These are phyloP conservation scores for Cucurbita pepo DNA, from an alignment of 306 rosid genomes.

Conservation along the genomic window DNA sequence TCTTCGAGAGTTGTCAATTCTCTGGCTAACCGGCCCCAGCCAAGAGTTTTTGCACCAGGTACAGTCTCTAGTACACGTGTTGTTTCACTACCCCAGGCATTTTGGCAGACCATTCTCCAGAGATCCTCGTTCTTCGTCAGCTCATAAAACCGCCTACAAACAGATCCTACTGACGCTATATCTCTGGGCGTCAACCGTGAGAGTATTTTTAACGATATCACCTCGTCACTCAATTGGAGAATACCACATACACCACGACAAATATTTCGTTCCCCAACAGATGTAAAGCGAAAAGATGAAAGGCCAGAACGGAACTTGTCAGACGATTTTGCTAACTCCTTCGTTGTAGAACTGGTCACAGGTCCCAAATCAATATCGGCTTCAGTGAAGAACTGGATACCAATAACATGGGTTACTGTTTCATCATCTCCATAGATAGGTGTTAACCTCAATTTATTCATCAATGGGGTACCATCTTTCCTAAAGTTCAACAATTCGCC, in stretches of 20 bases:
- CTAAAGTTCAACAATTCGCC: slow-evolving; percentile 93
- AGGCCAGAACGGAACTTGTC: slow-evolving; percentile 45
- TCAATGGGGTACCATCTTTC: slow-evolving; percentile 96
- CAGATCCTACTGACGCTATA: slow-evolving; percentile 89
- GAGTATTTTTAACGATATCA: slow-evolving; percentile 76
- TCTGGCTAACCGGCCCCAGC: slow-evolving; percentile 90
- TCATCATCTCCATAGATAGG: slow-evolving; percentile 94
- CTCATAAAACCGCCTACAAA: slow-evolving; percentile 57
- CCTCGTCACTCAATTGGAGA: slow-evolving; percentile 89
- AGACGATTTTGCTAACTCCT: slow-evolving; percentile 48
- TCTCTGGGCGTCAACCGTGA: slow-evolving; percentile 88
- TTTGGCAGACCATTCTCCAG: slow-evolving; percentile 97
- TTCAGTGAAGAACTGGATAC: slow-evolving; percentile 83
- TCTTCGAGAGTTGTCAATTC: slow-evolving; percentile 97
- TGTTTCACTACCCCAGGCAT: slow-evolving; percentile 98
- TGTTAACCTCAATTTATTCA: slow-evolving; percentile 82
- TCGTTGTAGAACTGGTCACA: slow-evolving; percentile 36
- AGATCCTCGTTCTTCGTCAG: slow-evolving; percentile 77
- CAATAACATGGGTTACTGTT: slow-evolving; percentile 77
- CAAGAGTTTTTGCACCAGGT: slow-evolving; percentile 93
- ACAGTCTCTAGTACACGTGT: slow-evolving; percentile 87
- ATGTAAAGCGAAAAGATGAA: slow-evolving; percentile 41
- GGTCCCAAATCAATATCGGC: slow-evolving; percentile 92
- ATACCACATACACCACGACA: slow-evolving; percentile 87
- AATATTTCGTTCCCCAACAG: slow-evolving; percentile 64